A percentile compares a stretch with the other conserved stretches of the same genome.
Evolutionary conservation across 2,329 filamentous ascomycete species (phyloP).

Genomic region (Diaporthe sp.): DNA sequence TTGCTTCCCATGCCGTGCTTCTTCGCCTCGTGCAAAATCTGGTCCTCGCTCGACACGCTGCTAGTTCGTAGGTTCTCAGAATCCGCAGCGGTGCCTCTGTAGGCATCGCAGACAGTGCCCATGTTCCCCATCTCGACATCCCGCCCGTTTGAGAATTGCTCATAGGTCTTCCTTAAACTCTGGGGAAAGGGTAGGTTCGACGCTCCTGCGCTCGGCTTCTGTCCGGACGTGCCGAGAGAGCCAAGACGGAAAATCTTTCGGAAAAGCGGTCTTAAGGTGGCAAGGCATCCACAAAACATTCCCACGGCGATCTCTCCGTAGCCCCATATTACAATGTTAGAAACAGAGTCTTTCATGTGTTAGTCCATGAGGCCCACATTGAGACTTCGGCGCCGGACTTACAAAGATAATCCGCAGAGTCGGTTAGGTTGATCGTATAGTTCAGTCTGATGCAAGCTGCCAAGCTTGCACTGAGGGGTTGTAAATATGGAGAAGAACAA

Average conservation of each 20-base stretch:
- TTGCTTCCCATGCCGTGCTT: background rate
- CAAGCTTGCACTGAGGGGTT: slow-evolving; percentile 27
- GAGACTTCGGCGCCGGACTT: background rate
- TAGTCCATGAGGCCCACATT: background rate
- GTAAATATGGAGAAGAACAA: background rate
- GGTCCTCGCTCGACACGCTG: slow-evolving; percentile 25
- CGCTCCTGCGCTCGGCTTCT: slow-evolving; percentile 14
- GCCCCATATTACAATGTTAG: slow-evolving; percentile 34
- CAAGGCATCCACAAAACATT: slow-evolving; percentile 33
- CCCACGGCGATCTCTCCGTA: slow-evolving; percentile 33
- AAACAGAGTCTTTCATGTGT: background rate
- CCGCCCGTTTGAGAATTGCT: slow-evolving; percentile 18
- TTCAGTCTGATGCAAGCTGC: slow-evolving; percentile 34
- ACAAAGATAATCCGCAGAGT: slow-evolving; percentile 30
- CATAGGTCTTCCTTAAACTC: slow-evolving; percentile 30
- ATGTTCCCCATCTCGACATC: slow-evolving; percentile 33
- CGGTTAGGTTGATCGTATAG: slow-evolving; percentile 32
- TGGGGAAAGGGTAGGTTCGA: slow-evolving; percentile 22
- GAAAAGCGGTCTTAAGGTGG: slow-evolving; percentile 32
- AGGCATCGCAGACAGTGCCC: slow-evolving; percentile 29
- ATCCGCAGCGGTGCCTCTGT: slow-evolving; percentile 11
- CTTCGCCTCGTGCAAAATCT: slow-evolving; percentile 24
- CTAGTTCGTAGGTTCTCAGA: background rate
- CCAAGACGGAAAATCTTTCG: slow-evolving; percentile 32
- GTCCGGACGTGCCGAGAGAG: slow-evolving; percentile 24